These are phyloP conservation scores for Cryoendolithus antarcticus DNA, from an alignment of 2,329 filamentous ascomycete species.

Conservation along the genomic window DNA sequence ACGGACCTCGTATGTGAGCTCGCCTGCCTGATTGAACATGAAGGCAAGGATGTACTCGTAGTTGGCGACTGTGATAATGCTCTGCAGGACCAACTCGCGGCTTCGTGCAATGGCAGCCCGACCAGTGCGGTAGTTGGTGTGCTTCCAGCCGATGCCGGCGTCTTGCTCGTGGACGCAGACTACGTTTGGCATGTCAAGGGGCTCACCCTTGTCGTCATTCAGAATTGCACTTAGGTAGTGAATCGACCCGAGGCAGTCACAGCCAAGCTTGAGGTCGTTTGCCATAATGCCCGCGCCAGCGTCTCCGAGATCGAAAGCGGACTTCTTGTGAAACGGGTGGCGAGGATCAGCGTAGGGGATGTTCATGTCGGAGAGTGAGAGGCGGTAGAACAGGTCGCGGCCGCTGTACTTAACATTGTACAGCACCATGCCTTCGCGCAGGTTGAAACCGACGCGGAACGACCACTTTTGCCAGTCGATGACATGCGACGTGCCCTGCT, in stretches of 20 bases:
- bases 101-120: constrained; percentile 51
- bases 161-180: constrained; percentile 62
- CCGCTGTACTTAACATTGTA: constrained; percentile 44
- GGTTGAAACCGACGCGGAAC: constrained; percentile 50
- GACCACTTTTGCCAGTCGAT: constrained; percentile 53
- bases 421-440: constrained; percentile 53
- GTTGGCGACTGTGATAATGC: constrained; percentile 51
- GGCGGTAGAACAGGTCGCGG: constrained; percentile 54
- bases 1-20: constrained; percentile 54
- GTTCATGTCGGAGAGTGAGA: constrained; percentile 57
- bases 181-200: constrained; percentile 50
- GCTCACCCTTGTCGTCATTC: constrained; percentile 47
- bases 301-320: constrained; percentile 59
- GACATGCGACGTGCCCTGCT: constrained; percentile 39
- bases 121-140: constrained; percentile 58
- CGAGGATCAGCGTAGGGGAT: constrained; percentile 52
- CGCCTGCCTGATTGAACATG: constrained; percentile 59
- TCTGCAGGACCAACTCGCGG: constrained; percentile 54
- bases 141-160: constrained; percentile 56
- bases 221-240: constrained; percentile 52
- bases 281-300: constrained; percentile 53
- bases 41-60: constrained; percentile 65
- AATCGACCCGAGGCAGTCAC: constrained; percentile 59
- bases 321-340: constrained; percentile 56
- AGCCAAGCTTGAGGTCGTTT: constrained; percentile 57